Conservation (phyloP, 2,329 filamentous ascomycete genomes). For the Aspergillus viridinutans region DNA sequence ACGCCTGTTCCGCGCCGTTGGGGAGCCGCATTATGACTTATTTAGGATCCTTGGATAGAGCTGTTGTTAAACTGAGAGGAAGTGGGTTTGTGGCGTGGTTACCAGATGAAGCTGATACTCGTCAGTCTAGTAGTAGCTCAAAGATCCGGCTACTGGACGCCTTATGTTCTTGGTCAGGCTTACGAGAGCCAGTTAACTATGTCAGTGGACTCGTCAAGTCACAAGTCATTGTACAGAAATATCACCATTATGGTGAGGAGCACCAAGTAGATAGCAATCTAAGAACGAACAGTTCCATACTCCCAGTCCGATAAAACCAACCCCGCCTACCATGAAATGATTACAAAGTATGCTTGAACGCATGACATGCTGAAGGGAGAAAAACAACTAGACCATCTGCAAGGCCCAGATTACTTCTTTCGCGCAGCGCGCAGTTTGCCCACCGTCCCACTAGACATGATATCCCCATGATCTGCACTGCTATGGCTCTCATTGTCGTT, state of each 20-base stretch:
- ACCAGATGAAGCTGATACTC: no score
- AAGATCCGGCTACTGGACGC: background rate
- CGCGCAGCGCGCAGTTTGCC: constrained; percentile 10
- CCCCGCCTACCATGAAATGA: background rate
- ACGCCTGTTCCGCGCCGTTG: no score
- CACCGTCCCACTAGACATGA: constrained; percentile 18
- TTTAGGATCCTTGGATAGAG: no score
- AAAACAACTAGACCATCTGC: background rate
- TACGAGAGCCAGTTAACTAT: background rate
- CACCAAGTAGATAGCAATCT: background rate
- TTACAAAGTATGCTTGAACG: background rate
- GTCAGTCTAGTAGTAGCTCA: background rate
- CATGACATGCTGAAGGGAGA: background rate
- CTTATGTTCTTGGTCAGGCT: background rate
- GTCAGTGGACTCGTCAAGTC: background rate
- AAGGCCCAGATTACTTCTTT: background rate
- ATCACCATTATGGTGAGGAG: background rate
- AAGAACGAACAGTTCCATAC: background rate
- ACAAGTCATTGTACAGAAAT: background rate
- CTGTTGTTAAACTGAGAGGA: no score
- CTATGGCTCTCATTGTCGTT: constrained; percentile 12
- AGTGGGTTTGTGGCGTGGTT: no score
- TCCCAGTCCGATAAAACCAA: background rate
- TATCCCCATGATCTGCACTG: constrained; percentile 18
- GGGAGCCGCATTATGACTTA: no score